Evolutionary conservation across 2,329 filamentous ascomycete genomes (phyloP).

Genomic region (Knufia fluminis): DNA sequence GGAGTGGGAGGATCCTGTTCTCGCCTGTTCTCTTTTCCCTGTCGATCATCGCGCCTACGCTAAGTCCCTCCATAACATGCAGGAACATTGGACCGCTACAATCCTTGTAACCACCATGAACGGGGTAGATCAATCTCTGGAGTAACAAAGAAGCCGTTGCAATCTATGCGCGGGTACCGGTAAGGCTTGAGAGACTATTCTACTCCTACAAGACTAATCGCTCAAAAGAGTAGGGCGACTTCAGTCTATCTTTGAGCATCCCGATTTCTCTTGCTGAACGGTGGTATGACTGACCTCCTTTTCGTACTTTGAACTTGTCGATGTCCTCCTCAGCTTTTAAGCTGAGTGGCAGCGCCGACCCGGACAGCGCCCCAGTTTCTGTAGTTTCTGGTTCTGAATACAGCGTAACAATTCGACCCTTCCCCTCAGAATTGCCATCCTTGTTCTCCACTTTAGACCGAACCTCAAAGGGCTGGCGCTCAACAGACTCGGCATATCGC

Average conservation of each 20-base stretch:
- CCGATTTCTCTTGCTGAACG: slow-evolving; percentile 66
- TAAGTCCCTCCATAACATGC: slow-evolving; percentile 4
- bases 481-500: slow-evolving; percentile 30
- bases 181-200: neutral
- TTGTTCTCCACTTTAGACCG: neutral
- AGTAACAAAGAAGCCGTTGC: neutral
- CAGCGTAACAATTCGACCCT: slow-evolving; percentile 17
- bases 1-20: neutral
- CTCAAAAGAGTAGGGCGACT: slow-evolving; percentile 76
- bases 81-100: neutral
- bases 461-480: slow-evolving; percentile 14
- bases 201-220: slow-evolving; percentile 32
- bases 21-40: neutral
- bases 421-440: slow-evolving; percentile 11
- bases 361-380: slow-evolving; percentile 10
- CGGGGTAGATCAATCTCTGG: neutral
- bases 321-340: slow-evolving; percentile 48
- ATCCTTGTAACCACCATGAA: neutral
- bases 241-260: slow-evolving; percentile 66
- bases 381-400: slow-evolving; percentile 17
- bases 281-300: slow-evolving; percentile 57
- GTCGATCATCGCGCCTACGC: slow-evolving; percentile 2
- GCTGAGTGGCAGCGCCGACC: slow-evolving; percentile 42
- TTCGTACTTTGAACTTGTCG: slow-evolving; percentile 42
- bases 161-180: too few species aligned